Evolutionary conservation across 176 grass and related monocot genomes (phyloP).

Genomic region (Luzula sylvatica): DNA sequence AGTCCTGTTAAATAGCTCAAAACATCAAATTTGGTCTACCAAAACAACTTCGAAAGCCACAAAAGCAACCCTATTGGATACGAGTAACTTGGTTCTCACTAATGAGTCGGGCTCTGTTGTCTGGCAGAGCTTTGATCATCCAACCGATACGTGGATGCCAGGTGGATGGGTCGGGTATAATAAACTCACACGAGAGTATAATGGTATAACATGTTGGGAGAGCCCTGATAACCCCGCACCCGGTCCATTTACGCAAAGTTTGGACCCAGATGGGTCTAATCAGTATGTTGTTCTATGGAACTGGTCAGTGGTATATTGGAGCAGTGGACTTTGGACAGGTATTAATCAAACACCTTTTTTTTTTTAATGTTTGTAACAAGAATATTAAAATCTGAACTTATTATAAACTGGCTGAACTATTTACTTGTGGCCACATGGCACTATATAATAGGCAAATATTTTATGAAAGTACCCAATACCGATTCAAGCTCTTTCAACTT

Average conservation of each 20-base stretch:
- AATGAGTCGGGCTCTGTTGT: constrained; percentile 2
- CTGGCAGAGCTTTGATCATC: constrained; percentile 32
- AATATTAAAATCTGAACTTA: too few species aligned
- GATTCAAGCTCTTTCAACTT: not conserved
- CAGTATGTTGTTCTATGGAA: constrained; percentile 29
- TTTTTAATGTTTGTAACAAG: too few species aligned
- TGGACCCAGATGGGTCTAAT: constrained; percentile 8
- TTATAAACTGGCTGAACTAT: too few species aligned
- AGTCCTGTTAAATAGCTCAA: constrained; percentile 9
- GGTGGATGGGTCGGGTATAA: constrained; percentile 21
- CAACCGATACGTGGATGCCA: constrained; percentile 17
- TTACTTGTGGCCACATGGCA: too few species aligned
- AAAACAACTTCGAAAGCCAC: not conserved
- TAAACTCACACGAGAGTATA: constrained; percentile 5
- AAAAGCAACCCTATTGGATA: constrained; percentile 20
- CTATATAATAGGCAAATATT: too few species aligned
- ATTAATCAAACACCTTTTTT: too few species aligned
- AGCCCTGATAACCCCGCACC: constrained; percentile 17
- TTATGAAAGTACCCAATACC: too few species aligned
- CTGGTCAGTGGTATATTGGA: constrained; percentile 9
- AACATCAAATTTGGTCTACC: constrained; percentile 23
- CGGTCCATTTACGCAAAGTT: constrained; percentile 15
- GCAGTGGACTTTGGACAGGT: too few species aligned
- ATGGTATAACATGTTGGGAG: constrained; percentile 22
- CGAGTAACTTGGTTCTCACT: constrained; percentile 23